Evolutionary conservation across 495 filamentous ascomycete species (phyloP).

Genomic region (Pyronema domesticum): DNA sequence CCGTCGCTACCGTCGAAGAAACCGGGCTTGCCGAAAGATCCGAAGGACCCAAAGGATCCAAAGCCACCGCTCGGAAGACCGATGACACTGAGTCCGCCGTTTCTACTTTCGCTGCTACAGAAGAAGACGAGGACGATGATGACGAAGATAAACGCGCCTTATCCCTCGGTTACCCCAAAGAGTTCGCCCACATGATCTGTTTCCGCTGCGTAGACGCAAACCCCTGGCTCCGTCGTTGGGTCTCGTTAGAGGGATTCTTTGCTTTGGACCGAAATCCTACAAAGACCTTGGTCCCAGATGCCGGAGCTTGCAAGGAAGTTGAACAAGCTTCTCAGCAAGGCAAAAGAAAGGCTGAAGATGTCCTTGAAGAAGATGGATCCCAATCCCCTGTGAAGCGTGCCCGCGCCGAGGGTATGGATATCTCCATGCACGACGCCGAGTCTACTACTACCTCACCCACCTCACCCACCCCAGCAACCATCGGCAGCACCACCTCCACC

Average conservation of each 20-base stretch:
- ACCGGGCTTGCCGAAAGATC: not conserved
- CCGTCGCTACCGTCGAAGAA: not conserved
- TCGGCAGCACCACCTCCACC: constrained; percentile 16
- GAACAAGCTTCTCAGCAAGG: constrained; percentile 3
- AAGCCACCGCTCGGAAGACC: not conserved
- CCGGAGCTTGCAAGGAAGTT: not conserved
- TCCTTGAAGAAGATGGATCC: constrained; percentile 29
- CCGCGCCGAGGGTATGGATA: constrained; percentile 25
- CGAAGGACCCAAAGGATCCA: not conserved
- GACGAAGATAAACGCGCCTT: constrained; percentile 39
- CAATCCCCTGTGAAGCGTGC: constrained; percentile 21
- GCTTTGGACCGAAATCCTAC: constrained; percentile 34
- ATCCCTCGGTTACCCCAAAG: constrained; percentile 75
- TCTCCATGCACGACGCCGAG: not conserved
- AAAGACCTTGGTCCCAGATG: not conserved
- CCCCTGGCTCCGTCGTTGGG: constrained; percentile 86
- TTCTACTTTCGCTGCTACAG: not conserved
- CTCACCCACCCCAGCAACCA: not conserved
- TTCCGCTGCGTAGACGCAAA: constrained; percentile 79
- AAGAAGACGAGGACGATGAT: constrained; percentile 29
- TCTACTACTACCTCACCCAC: not conserved
- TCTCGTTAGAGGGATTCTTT: constrained; percentile 66
- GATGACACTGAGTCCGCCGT: too few species aligned
- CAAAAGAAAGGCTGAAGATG: constrained; percentile 64
- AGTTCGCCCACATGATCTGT: constrained; percentile 79